Evolutionary conservation across 106 monocot species (phyloP), one percentile per base, ranked within the genome.

Genomic region (Apostasia ramifera): DNA sequence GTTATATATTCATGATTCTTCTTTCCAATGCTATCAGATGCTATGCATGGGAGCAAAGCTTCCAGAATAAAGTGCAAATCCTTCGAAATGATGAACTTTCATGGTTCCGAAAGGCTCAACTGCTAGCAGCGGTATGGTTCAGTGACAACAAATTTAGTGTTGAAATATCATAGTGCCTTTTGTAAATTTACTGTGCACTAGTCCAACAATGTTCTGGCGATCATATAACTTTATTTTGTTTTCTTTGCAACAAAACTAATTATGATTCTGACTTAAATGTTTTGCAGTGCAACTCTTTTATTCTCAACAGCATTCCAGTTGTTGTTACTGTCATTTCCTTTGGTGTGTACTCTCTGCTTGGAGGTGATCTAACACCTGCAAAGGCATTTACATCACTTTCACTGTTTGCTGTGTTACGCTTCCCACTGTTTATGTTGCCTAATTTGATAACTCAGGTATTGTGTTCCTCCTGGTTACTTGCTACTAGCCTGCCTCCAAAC

Each of bases 361-460:
- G 98, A 59, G 98, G 98, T 14, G 83, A 93, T 26, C 64, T 98
- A 64, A 98, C 98, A 61, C 93, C 98, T 58, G 90, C 98, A 80
- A 98, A 90, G 77, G 98, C 98, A 60, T 98, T 98, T 62, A 98
- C 98, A 59, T 85, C 93, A 44, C 90, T 98, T 67, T 98, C 98
- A 11, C 77, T 98, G 44, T 98, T 98, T 82, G 82, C 90, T 55
- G 93, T 98, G 54, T 74, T 98, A 37, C 82, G 98, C 13, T 98
- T 93, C 64, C 98, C 98, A 68, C 81, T 98, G 4, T 93, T 87
- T 75, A 87, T 80, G 87, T 83, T 98, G 40, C 98, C 98, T 8
- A 98, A 90, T 85, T 78, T 98, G 83, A 85, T 98, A 26, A 98
- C 93, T 65, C 98, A 98, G 93, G 98, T 98, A 50, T 5, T 44